Evolutionary conservation across 2,329 filamentous ascomycete genomes (phyloP).

Genomic region (Hortaea sp.): DNA sequence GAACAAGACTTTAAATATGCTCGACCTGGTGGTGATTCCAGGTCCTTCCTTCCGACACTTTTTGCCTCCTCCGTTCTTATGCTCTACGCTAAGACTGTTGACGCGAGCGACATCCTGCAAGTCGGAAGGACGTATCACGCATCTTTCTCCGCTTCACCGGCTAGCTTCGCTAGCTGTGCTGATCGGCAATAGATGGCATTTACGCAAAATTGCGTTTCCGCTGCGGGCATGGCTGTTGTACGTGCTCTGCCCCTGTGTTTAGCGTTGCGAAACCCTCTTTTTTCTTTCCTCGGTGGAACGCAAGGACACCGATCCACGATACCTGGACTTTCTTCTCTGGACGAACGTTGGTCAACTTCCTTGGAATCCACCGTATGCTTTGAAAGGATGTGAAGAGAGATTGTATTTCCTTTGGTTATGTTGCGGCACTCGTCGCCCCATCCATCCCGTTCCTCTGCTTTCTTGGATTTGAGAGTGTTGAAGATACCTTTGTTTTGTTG

Average conservation of each 20-base stretch:
- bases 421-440: constrained; percentile 24
- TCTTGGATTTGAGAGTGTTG: constrained; percentile 25
- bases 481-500: constrained; percentile 24
- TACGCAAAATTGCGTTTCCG: constrained; percentile 24
- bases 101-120: constrained; percentile 14
- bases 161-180: not conserved
- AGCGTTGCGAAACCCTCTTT: constrained; percentile 19
- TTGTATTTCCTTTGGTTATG: constrained; percentile 20
- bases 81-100: constrained; percentile 21
- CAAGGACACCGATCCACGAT: constrained; percentile 2
- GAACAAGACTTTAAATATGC: constrained; percentile 26
- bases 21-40: constrained; percentile 20
- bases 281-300: constrained; percentile 12
- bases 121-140: constrained; percentile 27
- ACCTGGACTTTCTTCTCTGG: constrained; percentile 1
- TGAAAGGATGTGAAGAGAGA: constrained; percentile 14
- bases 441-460: constrained; percentile 35
- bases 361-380: constrained; percentile 7
- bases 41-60: not conserved
- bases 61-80: constrained; percentile 6
- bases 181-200: constrained; percentile 14
- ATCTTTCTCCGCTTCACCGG: constrained; percentile 11
- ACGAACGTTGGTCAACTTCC: constrained; percentile 4
- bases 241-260: constrained; percentile 24
- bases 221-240: constrained; percentile 24